Base-by-base conservation (phyloP, 495 filamentous ascomycete species). In the Chaetomium cochliodes region DNA sequence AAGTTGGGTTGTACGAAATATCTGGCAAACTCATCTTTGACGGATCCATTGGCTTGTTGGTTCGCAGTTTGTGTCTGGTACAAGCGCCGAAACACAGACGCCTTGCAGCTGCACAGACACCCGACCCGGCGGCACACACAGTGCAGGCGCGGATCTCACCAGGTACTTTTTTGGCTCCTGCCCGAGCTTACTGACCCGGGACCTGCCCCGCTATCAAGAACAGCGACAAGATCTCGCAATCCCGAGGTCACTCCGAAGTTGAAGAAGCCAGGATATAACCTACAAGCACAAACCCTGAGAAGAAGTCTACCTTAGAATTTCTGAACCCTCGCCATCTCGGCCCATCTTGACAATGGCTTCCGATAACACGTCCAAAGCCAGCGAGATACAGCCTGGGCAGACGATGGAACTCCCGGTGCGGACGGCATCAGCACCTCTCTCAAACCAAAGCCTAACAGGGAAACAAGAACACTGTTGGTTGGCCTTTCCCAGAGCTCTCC, bases 381-480 rank as follows among this genome's bases (percentile, higher is more conserved):
- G 15, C 60, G 59, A 63, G 22, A 44, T 66, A 18, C 56, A 65
- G 18, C 47, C 70, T n/a, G 65, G 56, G n/a, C 26, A 47, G 46
- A 22, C 58, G 9, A 30, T 41, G n/a, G 62, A 58, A 26, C 54
- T 71, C 52, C 65, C 70, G 42, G 60, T 70, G 25, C 68, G 63
- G 41, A 22, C 65, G 28, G 56, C 64, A 49, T 42, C 65, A 16
- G 26, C 56, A 23, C 30, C 62, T 26, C 58, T 58, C 47, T 71
- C 75, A 15, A 65, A 67, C 54, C 78, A 81, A 65, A 70, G 72
- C 37, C 78, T 98, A 67, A 96, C 92, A 2, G 94, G 94, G 62
- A 98, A 96, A 78, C 96, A 98, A 84, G 94, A 98, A 76, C 96
- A 98, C 74, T 98, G 93, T 97, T 76, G 63, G 15, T 58, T 18